phyloP scores from a whole-genome alignment of 305 asterid genomes.

The Ilex paraguariensis region DNA sequence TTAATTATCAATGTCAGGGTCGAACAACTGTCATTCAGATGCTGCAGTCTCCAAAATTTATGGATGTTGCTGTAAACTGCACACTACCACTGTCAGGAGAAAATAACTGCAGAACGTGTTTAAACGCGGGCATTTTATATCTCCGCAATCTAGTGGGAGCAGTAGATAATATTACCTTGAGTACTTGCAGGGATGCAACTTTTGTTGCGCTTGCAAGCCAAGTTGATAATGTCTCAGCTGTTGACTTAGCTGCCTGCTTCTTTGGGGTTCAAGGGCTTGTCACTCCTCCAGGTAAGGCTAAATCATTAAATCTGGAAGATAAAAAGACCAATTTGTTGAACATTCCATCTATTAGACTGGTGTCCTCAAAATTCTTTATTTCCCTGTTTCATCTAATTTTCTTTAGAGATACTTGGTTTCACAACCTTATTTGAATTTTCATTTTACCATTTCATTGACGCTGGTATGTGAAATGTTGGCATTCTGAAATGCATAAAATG shows the following conservation, averaged over 20 bases:
- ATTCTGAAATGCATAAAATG: no score
- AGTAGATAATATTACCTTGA: constrained; percentile 69
- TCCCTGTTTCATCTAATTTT: no score
- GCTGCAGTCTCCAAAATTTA: constrained; percentile 65
- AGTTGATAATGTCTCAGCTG: constrained; percentile 53
- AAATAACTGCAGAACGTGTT: constrained; percentile 67
- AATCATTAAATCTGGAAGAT: not conserved
- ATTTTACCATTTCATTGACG: no score
- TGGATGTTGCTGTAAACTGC: constrained; percentile 57
- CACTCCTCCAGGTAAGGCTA: constrained; percentile 43
- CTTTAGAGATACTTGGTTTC: no score
- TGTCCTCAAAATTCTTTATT: no score
- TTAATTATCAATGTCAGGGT: constrained; percentile 78
- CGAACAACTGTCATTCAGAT: constrained; percentile 71
- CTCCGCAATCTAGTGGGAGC: constrained; percentile 75
- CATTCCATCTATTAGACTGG: no score
- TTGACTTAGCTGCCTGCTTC: constrained; percentile 75
- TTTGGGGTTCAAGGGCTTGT: constrained; percentile 75
- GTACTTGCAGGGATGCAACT: constrained; percentile 95
- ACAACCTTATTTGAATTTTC: no score
- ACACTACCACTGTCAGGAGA: constrained; percentile 44
- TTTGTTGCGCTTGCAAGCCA: constrained; percentile 82
- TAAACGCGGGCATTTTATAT: constrained; percentile 71
- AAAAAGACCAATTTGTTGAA: no score
- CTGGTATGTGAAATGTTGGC: no score